Percentiles rank a stretch among this genome's conserved stretches.
Evolutionary conservation across 306 rosid species (phyloP).

Genomic region (Leucaena leucocephala): DNA sequence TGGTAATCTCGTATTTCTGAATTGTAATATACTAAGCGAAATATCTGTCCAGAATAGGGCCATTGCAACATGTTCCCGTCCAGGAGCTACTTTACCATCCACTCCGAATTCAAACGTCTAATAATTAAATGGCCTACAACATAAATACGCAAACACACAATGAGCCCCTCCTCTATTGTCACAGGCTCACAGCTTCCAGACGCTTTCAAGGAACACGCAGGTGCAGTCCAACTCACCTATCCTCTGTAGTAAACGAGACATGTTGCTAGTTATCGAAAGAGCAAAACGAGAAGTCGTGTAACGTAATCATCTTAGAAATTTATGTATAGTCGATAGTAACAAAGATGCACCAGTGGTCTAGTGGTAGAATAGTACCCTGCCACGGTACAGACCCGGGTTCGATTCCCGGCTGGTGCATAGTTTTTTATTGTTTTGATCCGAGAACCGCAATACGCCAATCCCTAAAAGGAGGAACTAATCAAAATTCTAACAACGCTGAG

Average conservation of each 20-base stretch:
- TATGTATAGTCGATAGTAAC: accelerated
- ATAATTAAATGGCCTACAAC: not conserved
- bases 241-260: not conserved
- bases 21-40: not conserved
- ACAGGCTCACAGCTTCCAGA: not conserved
- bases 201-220: not conserved
- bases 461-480: no score
- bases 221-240: not conserved
- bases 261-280: not conserved
- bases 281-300: not conserved
- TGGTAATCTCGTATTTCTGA: conserved; percentile 62
- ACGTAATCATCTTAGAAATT: accelerated
- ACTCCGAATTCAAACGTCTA: no score
- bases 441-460: not conserved
- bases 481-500: no score
- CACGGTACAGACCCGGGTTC: conserved; percentile 50
- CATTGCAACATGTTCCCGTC: not conserved
- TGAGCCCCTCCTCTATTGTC: not conserved
- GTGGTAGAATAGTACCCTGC: conserved; percentile 52
- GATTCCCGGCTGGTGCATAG: conserved; percentile 44
- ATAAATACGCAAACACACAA: not conserved
- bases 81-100: no score
- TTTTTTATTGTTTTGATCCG: not conserved
- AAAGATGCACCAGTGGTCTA: conserved; percentile 37
- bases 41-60: not conserved